These are phyloP conservation scores for Colletotrichum sp. DNA, from an alignment of 2,329 filamentous ascomycete genomes.

Conservation along the genomic window DNA sequence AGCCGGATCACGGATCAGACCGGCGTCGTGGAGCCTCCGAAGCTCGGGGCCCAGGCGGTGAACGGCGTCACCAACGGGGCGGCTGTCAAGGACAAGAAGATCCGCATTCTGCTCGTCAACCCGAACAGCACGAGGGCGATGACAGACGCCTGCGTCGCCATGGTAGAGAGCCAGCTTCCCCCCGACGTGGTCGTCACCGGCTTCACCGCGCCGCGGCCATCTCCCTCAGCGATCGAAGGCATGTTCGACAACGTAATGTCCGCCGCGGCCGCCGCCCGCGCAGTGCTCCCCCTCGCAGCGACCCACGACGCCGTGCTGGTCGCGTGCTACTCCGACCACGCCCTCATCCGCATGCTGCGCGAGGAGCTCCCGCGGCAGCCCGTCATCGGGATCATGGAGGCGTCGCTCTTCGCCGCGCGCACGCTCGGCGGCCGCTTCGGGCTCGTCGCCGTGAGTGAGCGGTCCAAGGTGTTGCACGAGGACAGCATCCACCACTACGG, in stretches of 20 bases:
- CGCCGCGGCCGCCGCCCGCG: constrained; percentile 39
- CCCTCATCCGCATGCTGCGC: constrained; percentile 11
- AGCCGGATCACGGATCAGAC: constrained; percentile 41
- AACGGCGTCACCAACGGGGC: neutral
- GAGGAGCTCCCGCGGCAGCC: constrained; percentile 34
- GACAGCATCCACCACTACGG: constrained; percentile 19
- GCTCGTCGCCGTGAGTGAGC: constrained; percentile 4
- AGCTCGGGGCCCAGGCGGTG: neutral
- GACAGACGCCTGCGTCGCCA: constrained; percentile 67
- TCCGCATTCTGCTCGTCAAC: constrained; percentile 72
- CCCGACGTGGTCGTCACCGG: constrained; percentile 33
- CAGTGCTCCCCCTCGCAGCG: constrained; percentile 32
- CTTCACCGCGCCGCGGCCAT: constrained; percentile 4
- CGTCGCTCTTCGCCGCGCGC: constrained; percentile 35
- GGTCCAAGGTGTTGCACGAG: constrained; percentile 4
- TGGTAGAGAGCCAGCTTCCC: constrained; percentile 47
- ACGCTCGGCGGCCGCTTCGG: constrained; percentile 10
- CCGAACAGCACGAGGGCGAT: constrained; percentile 78
- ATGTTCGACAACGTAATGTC: constrained; percentile 68
- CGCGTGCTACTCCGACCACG: constrained; percentile 14
- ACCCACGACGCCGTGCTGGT: constrained; percentile 40
- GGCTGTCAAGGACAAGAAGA: neutral
- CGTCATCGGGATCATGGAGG: constrained; percentile 87
- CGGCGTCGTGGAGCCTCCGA: constrained; percentile 31
- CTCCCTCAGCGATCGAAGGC: constrained; percentile 47